Base-by-base conservation (phyloP, 192 early-diverging fungal species). In the Gaertneriomyces sp. region DNA sequence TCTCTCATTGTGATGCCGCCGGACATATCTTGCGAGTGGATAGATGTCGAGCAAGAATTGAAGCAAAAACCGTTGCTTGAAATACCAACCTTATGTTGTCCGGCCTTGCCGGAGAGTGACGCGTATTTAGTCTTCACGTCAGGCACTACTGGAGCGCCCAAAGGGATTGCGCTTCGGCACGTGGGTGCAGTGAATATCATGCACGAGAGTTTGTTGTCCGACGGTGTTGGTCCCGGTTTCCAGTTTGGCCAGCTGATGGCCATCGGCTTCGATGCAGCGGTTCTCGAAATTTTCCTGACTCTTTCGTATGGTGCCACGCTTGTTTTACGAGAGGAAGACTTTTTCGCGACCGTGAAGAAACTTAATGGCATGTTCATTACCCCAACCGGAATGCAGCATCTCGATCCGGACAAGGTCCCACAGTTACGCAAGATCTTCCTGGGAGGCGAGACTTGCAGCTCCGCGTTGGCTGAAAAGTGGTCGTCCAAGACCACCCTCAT, bases 151-250 rank as follows among this genome's bases (percentile, higher is more conserved):
- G 68, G 63, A 1, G 33, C 3, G 42, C 63, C 63, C 8, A 64
- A 66, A 39, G 71, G 66, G 16, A 57, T 59, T 25, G 7, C 49
- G 51, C 39, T 72, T 14, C 49, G 61, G 49, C 71, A 72, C 38
- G 25, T 7, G 14, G 25, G 17, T 11, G 50, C 46, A 25, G 16
- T 25, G 41, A 61, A 60, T 33, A 39, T 51, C 41, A 12, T 61
- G 10, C 49, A 44, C 19, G 42, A 14, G 4, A 1, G 10, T 49
- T 10, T 9, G 4, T 25, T 56, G 51, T 45, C 9, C 2, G 33
- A 16, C 16, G 9, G 45, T 8, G 7, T n/a, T 1, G 25, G 25
- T 33, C 25, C 25, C 25, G 25, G 42, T 19, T 8, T 56, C 65
- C 20, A 12, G 45, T 33, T 33, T 33, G 25, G 25, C 25, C 25